Conservation (phyloP, 2,329 filamentous ascomycete genomes). For the Colletotrichum sidae region DNA sequence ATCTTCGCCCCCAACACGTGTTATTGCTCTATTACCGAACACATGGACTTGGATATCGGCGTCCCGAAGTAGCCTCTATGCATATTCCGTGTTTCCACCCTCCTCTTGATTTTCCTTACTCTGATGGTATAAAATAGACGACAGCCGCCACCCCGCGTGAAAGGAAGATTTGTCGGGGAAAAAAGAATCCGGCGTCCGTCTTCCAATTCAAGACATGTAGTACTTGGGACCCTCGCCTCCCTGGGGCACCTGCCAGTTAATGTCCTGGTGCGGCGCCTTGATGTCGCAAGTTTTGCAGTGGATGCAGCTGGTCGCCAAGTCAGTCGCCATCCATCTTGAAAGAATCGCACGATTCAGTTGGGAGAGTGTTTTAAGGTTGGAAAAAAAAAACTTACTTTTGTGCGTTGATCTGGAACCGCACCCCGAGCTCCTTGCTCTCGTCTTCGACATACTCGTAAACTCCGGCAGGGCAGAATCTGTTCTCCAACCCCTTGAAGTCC, state of each 20-base stretch:
- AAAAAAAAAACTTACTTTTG: constrained; percentile 82
- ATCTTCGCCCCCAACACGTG: constrained; percentile 2
- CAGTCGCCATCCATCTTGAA: constrained; percentile 3
- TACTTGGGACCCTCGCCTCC: constrained; percentile 84
- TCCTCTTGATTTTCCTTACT: background rate
- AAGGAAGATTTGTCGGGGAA: background rate
- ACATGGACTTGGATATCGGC: constrained; percentile 18
- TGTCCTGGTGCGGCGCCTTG: constrained; percentile 96
- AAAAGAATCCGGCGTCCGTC: background rate
- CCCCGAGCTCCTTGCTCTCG: constrained; percentile 83
- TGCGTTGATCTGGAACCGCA: constrained; percentile 96
- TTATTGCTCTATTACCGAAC: background rate
- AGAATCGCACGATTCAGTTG: background rate
- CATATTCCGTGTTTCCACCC: background rate
- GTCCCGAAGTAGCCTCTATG: background rate
- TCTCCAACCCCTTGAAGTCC: constrained; percentile 91
- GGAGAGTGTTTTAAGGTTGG: background rate
- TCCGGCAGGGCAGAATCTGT: constrained; percentile 95
- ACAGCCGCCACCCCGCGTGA: constrained; percentile 1
- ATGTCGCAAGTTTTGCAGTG: constrained; percentile 99
- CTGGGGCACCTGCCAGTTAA: constrained; percentile 96
- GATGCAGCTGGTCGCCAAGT: constrained; percentile 76
- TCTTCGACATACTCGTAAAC: constrained; percentile 99
- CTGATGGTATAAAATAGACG: constrained; percentile 10
- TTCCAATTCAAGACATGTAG: constrained; percentile 69